Conservation (phyloP, 192 early-diverging fungal genomes). For the Backusella parvicylindrica region DNA sequence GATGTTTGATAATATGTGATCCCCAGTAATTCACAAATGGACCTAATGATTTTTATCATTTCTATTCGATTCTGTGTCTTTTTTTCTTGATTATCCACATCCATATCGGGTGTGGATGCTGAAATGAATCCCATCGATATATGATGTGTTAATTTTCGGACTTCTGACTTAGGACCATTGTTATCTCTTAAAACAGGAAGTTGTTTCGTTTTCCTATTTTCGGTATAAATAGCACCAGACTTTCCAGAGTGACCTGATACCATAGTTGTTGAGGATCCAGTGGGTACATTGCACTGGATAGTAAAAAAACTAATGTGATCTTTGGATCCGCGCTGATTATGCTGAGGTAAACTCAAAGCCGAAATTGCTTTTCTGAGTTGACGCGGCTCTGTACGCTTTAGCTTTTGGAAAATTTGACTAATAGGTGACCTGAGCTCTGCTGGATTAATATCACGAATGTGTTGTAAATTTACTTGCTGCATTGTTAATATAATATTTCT, state of each 20-base stretch:
- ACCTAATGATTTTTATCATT: constrained; percentile 12
- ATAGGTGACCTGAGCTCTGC: constrained; percentile 13
- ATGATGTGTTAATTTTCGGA: not conserved
- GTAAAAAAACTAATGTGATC: constrained; percentile 23
- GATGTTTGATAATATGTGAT: constrained; percentile 23
- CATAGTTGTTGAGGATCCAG: not conserved
- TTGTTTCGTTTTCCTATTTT: not conserved
- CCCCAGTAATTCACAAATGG: constrained; percentile 28
- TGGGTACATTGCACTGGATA: constrained; percentile 13
- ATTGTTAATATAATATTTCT: constrained; percentile 10
- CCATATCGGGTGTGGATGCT: not conserved
- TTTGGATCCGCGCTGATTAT: constrained; percentile 26
- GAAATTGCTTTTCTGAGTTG: constrained; percentile 6
- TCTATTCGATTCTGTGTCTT: not conserved
- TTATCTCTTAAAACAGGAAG: not conserved
- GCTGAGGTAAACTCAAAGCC: constrained; percentile 10
- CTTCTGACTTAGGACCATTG: not conserved
- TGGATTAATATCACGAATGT: not conserved
- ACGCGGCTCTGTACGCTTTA: not conserved
- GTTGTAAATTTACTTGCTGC: constrained; percentile 13
- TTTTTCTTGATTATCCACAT: not conserved
- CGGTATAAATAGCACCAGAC: not conserved
- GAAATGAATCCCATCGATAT: constrained; percentile 3
- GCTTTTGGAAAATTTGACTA: constrained; percentile 12
- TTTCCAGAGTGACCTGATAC: not conserved